phyloP scores from a whole-genome alignment of 2,329 filamentous ascomycete genomes.

The Lachnellula subtilissima region DNA sequence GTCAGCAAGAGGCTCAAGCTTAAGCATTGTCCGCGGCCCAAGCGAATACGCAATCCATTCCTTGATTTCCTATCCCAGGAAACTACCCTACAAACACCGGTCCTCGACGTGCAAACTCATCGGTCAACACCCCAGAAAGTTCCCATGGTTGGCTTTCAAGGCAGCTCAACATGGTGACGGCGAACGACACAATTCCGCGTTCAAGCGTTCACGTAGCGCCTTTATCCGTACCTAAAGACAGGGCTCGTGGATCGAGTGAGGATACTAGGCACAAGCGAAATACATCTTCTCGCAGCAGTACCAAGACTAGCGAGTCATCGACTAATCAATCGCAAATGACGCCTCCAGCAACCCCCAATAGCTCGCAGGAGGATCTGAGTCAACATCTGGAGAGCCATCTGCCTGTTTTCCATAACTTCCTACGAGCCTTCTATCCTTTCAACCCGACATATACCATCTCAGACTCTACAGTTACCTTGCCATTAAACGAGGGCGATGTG shows the following conservation, averaged over 20 bases:
- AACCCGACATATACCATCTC: conserved; percentile 70
- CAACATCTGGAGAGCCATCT: conserved; percentile 41
- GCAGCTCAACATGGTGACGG: conserved; percentile 31
- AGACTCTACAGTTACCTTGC: conserved; percentile 83
- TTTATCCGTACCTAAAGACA: conserved; percentile 47
- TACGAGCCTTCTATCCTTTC: conserved; percentile 92
- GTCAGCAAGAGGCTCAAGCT: background rate
- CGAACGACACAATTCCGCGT: conserved; percentile 34
- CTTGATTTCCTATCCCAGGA: background rate
- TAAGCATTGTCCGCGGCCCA: background rate
- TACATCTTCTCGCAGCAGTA: conserved; percentile 36
- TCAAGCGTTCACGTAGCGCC: conserved; percentile 59
- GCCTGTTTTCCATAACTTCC: conserved; percentile 84
- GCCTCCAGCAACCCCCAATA: conserved; percentile 70
- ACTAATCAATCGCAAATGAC: conserved; percentile 55
- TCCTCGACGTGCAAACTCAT: background rate
- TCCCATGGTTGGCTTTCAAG: conserved; percentile 25
- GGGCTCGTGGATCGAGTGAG: conserved; percentile 29
- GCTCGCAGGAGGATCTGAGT: conserved; percentile 52
- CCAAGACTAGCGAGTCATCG: conserved; percentile 21
- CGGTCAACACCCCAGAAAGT: background rate
- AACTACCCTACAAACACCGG: background rate
- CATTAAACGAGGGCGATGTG: conserved; percentile 84
- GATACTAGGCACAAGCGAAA: conserved; percentile 38
- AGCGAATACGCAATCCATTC: background rate